These are phyloP conservation scores for Paramecium primaurelia DNA, from an alignment of 73 alveolate genomes.

Conservation along the genomic window DNA sequence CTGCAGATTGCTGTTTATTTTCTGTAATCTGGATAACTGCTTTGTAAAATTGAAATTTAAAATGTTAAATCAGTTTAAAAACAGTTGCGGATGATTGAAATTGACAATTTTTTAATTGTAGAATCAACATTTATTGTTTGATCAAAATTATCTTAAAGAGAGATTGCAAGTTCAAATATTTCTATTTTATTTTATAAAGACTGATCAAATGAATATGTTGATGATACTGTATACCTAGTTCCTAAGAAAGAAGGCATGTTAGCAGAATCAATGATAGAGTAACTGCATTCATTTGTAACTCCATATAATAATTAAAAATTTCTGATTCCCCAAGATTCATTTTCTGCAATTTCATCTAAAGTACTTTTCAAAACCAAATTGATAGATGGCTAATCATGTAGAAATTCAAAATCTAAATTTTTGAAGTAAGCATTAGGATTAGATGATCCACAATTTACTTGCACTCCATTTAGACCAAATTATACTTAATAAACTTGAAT, in stretches of 20 bases:
- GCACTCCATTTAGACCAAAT: background rate
- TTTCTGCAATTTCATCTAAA: background rate
- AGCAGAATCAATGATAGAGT: background rate
- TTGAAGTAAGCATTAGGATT: background rate
- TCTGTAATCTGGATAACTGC: background rate
- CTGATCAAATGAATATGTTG: background rate
- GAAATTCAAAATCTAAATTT: background rate
- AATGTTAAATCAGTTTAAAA: background rate
- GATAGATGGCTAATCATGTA: background rate
- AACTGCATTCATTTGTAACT: background rate
- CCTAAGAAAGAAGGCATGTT: background rate
- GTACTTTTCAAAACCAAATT: background rate
- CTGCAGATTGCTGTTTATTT: background rate
- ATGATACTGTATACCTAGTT: background rate
- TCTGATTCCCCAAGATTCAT: background rate
- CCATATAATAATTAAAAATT: background rate
- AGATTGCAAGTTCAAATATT: background rate
- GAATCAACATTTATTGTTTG: background rate
- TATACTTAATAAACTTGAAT: background rate
- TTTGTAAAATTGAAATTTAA: background rate
- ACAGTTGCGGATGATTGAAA: background rate
- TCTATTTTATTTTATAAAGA: background rate
- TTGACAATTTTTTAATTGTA: background rate
- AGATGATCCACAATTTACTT: background rate
- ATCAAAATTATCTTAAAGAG: background rate